These are phyloP conservation scores for Pseudevernia furfuracea DNA, from an alignment of 495 filamentous ascomycete species.

Conservation along the genomic window DNA sequence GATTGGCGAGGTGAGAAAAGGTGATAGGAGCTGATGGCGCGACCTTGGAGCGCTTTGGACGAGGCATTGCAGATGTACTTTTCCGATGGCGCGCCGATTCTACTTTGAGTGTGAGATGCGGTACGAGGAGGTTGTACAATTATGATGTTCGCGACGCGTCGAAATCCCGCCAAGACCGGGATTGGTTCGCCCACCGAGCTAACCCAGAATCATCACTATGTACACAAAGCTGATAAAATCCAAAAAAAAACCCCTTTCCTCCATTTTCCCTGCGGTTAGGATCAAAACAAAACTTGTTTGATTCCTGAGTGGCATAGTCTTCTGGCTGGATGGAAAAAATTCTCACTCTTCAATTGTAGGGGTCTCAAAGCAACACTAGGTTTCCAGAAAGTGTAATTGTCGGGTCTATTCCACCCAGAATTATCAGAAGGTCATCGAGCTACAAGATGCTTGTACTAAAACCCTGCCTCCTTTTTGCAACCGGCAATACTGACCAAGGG, in stretches of 20 bases:
- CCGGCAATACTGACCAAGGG: not conserved
- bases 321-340: not conserved
- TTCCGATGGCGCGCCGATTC: not conserved
- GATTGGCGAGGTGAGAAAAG: constrained; percentile 7
- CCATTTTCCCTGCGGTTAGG: too few species aligned
- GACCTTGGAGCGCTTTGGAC: constrained; percentile 27
- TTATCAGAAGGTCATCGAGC: not conserved
- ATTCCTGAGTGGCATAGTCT: not conserved
- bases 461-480: not conserved
- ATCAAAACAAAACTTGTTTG: not conserved
- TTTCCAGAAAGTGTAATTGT: not conserved
- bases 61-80: constrained; percentile 20
- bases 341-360: too few species aligned
- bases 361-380: too few species aligned
- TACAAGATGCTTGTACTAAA: not conserved
- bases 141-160: constrained; percentile 5
- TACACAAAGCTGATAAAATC: not conserved
- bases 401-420: not conserved
- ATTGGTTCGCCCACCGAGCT: not conserved
- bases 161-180: not conserved
- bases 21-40: constrained; percentile 22
- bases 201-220: not conserved
- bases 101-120: not conserved
- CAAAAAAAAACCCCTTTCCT: not conserved
- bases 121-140: not conserved